A percentile compares a stretch with the other conserved stretches of the same genome.
Evolutionary conservation across 2,329 filamentous ascomycete species (phyloP).

Genomic region (Lachnellula occidentalis): DNA sequence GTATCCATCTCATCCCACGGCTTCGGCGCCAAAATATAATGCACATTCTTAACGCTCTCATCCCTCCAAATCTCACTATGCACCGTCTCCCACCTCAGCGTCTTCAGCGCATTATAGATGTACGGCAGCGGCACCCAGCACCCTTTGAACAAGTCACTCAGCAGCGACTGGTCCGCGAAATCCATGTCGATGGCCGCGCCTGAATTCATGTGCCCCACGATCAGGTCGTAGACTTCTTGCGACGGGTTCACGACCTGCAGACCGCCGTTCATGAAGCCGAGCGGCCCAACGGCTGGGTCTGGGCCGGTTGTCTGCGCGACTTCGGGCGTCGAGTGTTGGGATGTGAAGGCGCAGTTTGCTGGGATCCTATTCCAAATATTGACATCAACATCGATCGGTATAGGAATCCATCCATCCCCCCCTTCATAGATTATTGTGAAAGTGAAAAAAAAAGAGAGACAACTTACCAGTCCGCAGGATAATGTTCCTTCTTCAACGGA

Average conservation of each 20-base stretch:
- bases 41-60: constrained; percentile 53
- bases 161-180: constrained; percentile 56
- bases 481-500: constrained; percentile 70
- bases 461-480: constrained; percentile 66
- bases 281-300: constrained; percentile 40
- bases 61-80: constrained; percentile 54
- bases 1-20: constrained; percentile 51
- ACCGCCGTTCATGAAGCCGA: constrained; percentile 52
- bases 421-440: too few species aligned
- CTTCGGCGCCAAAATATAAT: constrained; percentile 57
- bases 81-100: constrained; percentile 47
- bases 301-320: constrained; percentile 41
- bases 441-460: background rate
- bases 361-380: constrained; percentile 34
- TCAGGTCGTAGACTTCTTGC: constrained; percentile 41
- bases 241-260: constrained; percentile 53
- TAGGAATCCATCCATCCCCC: background rate
- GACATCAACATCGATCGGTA: background rate
- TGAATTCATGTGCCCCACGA: constrained; percentile 45
- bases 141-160: constrained; percentile 49
- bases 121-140: constrained; percentile 56
- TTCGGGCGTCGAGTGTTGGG: constrained; percentile 44
- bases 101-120: constrained; percentile 59
- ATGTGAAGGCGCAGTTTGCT: constrained; percentile 53
- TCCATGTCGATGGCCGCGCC: constrained; percentile 42